Evolutionary conservation across 1,284 basidiomycete genomes (phyloP).

Genomic region (Salmacisia buchloeana): DNA sequence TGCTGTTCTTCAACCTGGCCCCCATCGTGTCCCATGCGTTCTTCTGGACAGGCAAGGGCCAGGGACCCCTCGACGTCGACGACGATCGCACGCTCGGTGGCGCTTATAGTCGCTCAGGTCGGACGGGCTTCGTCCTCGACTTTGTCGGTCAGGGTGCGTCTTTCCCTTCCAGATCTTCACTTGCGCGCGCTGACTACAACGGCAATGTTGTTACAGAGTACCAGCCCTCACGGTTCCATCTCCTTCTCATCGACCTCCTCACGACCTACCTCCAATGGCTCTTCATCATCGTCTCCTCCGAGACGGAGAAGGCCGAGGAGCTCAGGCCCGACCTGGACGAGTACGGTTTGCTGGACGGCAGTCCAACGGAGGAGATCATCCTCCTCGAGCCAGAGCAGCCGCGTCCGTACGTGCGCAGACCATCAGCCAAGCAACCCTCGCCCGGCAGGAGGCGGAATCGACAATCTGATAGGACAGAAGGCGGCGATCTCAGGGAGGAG

Average conservation of each 20-base stretch:
- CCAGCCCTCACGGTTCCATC: slow-evolving; percentile 21
- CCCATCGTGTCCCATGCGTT: slow-evolving; percentile 20
- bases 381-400: background rate
- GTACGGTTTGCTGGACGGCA: background rate
- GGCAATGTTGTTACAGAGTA: slow-evolving; percentile 9
- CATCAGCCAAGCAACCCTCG: background rate
- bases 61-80: background rate
- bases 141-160: slow-evolving; percentile 31
- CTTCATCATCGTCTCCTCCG: slow-evolving; percentile 1
- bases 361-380: background rate
- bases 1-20: slow-evolving; percentile 19
- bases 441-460: background rate
- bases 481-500: background rate
- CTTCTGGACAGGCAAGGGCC: slow-evolving; percentile 2
- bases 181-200: background rate
- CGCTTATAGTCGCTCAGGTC: slow-evolving; percentile 11
- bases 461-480: background rate
- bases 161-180: background rate
- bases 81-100: slow-evolving; percentile 10
- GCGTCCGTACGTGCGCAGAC: background rate
- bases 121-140: slow-evolving; percentile 27
- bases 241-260: slow-evolving; percentile 18
- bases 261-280: slow-evolving; percentile 14
- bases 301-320: slow-evolving; percentile 3
- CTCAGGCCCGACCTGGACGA: slow-evolving; percentile 1